These are phyloP conservation scores for Phallus indusiatus DNA, from an alignment of 768 basidiomycete genomes.

Conservation along the genomic window DNA sequence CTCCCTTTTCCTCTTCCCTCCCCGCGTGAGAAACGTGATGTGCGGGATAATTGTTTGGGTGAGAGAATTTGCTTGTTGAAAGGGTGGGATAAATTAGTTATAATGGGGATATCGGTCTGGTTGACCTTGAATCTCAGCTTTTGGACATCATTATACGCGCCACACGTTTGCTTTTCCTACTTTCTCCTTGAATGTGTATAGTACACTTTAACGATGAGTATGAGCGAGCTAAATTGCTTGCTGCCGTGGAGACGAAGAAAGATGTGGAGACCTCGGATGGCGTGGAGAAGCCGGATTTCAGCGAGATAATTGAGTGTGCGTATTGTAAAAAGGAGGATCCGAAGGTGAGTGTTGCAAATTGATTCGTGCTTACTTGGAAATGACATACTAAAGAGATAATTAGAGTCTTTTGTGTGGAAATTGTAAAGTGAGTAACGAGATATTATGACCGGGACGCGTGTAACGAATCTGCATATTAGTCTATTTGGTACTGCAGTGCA, in stretches of 20 bases:
- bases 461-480: background rate
- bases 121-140: background rate
- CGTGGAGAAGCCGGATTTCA: background rate
- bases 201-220: constrained; percentile 5
- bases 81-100: background rate
- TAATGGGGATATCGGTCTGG: background rate
- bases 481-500: background rate
- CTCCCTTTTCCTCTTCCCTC: no score
- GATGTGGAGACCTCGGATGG: background rate
- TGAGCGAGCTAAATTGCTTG: background rate
- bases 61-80: no score
- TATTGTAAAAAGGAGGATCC: constrained; percentile 4
- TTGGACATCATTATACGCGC: background rate
- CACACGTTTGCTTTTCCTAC: background rate
- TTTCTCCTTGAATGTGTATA: background rate
- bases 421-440: background rate
- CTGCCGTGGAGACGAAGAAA: background rate
- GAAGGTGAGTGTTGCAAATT: background rate
- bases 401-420: background rate
- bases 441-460: background rate
- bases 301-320: constrained; percentile 1
- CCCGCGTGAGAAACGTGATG: no score
- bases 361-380: no score
- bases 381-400: background rate
- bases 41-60: no score